Evolutionary conservation across 345 rosid genomes (phyloP).

Genomic region (Populus alba): DNA sequence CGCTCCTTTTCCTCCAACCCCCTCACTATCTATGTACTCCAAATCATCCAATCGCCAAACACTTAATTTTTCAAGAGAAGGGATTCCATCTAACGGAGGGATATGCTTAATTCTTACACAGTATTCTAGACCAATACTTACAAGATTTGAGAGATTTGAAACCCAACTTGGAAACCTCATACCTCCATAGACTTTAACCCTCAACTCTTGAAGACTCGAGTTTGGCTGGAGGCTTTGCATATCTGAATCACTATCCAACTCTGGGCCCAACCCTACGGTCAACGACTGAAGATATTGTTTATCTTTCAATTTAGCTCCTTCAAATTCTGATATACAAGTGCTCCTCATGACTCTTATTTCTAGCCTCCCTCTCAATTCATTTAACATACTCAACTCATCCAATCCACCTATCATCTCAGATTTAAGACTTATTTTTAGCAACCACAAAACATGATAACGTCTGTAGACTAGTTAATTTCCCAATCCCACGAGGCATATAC

Average conservation of each 20-base stretch:
- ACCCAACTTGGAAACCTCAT: slow-evolving; percentile 16
- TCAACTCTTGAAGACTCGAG: neutral
- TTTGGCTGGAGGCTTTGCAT: slow-evolving; percentile 3
- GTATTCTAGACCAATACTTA: neutral
- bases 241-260: neutral
- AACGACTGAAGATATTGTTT: neutral
- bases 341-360: neutral
- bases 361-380: slow-evolving; percentile 3
- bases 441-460: neutral
- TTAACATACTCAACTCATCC: neutral
- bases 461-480: slow-evolving; percentile 5
- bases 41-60: neutral
- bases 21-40: neutral
- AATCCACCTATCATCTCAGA: neutral
- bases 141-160: slow-evolving; percentile 6
- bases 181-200: too few species aligned
- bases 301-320: neutral
- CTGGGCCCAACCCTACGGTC: neutral
- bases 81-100: slow-evolving; percentile 4
- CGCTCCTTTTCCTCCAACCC: too few species aligned
- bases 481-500: slow-evolving; percentile 8
- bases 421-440: neutral
- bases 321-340: neutral
- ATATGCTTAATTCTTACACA: neutral
- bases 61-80: neutral